A percentile compares a stretch with the other conserved stretches of the same genome.
phyloP scores from a whole-genome alignment of 208 protist species.

The Leishmania gerbilli region DNA sequence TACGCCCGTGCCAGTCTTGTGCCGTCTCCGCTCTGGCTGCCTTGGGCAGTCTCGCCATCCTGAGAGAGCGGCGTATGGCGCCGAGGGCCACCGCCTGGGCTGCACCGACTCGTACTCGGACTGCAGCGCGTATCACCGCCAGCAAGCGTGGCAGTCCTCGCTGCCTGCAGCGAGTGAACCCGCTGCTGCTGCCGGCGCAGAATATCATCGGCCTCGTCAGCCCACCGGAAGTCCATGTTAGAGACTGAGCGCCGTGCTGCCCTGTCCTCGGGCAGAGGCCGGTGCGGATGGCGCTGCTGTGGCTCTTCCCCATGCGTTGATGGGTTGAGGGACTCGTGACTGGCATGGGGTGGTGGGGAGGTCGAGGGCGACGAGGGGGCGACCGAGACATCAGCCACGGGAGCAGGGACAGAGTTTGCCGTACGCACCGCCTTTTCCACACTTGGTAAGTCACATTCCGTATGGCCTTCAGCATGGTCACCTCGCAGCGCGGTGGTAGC shows the following conservation, averaged over 20 bases:
- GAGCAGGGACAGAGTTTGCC: background rate
- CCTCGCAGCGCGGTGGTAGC: no score
- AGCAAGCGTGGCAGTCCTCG: background rate
- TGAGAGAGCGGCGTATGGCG: constrained; percentile 2
- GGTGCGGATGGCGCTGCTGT: background rate
- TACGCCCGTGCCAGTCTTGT: background rate
- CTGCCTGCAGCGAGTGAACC: constrained; percentile 15
- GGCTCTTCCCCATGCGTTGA: background rate
- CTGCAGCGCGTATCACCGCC: constrained; percentile 8
- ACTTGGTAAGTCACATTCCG: background rate
- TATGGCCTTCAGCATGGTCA: background rate
- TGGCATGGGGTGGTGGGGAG: background rate
- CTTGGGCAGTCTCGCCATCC: background rate
- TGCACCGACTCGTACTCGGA: constrained; percentile 5
- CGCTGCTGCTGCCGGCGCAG: constrained; percentile 52
- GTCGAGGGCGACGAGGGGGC: background rate
- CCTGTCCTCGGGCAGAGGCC: background rate
- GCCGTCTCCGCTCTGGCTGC: background rate
- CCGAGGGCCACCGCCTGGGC: constrained; percentile 7
- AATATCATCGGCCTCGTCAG: constrained; percentile 33
- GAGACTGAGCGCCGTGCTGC: constrained; percentile 26
- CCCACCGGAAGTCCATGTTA: constrained; percentile 54
- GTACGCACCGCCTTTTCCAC: background rate
- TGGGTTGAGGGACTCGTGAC: background rate
- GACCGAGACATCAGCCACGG: background rate